Conservation (phyloP, 495 filamentous ascomycete genomes). For the Oleoguttula mirabilis region DNA sequence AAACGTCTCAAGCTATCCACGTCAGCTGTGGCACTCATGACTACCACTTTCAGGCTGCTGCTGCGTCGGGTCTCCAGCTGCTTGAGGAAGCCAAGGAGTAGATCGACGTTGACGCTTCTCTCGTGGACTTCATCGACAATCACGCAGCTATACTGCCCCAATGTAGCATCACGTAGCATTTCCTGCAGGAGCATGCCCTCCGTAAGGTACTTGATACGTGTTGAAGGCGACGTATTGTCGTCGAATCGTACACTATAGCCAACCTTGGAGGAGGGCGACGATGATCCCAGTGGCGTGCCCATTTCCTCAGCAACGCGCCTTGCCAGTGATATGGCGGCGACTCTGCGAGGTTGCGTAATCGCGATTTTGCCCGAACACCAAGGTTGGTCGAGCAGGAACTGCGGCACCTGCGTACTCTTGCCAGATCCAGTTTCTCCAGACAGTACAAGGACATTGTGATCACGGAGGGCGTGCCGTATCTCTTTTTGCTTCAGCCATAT, state of each 20-base stretch:
- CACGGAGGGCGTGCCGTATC: conserved; percentile 50
- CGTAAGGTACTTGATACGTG: conserved; percentile 83
- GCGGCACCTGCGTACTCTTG: conserved; percentile 93
- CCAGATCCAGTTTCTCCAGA: conserved; percentile 93
- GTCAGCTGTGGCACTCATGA: conserved; percentile 96
- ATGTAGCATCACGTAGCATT: conserved; percentile 70
- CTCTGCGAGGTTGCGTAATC: conserved; percentile 85
- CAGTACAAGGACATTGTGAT: conserved; percentile 69
- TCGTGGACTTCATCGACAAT: conserved; percentile 97
- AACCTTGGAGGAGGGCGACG: conserved; percentile 57
- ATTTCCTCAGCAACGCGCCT: conserved; percentile 80
- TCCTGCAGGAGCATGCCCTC: conserved; percentile 97
- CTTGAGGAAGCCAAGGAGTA: conserved; percentile 76
- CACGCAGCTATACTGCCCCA: conserved; percentile 76
- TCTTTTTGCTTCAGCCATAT: conserved; percentile 63
- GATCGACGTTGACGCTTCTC: conserved; percentile 88
- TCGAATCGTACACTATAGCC: conserved; percentile 95
- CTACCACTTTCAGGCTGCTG: conserved; percentile 70
- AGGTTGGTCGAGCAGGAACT: conserved; percentile 66
- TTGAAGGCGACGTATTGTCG: conserved; percentile 58
- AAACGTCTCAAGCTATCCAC: conserved; percentile 64
- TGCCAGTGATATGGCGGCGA: conserved; percentile 89
- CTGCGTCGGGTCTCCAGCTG: conserved; percentile 49
- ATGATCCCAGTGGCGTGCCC: conserved; percentile 63
- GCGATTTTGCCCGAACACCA: conserved; percentile 89